Evolutionary conservation across 805 yeast species (phyloP), one percentile per base, ranked within the genome.

Genomic region (Yamadazyma endophytica): DNA sequence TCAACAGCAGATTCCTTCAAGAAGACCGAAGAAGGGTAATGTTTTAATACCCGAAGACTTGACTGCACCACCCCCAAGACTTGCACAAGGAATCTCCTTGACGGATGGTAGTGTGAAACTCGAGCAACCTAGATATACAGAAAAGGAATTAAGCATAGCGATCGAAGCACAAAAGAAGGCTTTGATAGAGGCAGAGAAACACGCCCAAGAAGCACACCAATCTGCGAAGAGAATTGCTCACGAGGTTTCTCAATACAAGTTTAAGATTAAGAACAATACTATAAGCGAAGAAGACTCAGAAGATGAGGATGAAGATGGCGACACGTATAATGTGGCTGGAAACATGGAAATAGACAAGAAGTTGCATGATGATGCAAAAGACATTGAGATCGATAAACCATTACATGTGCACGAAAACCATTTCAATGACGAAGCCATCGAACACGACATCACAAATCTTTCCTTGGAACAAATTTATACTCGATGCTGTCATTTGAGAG

Each of bases 401-500:
- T 71, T 82, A 25, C 82, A 77, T 52, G 32, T 65, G 15, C 81
- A 77, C 50, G 81, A 75, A 40, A 65, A 72, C 33, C 62, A 66
- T 22, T 77, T 77, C 44, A 65, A 56, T 13, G 61, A 54, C 26
- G 32, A 40, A 30, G 49, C 39, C 1, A 42, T 42, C 6, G 47
- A 42, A 7, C 44, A 33, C 8, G 50, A 50, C 14, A 27, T 29
- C 5, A 21, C 34, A 4, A 26, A 50, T 9, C 44, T 70, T 2
- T 54, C 77, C 2, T 51, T 75, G 28, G 81, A 75, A 35, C 53
- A 64, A 9, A 52, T 75, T 11, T 75, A 75, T 43, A 86, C 96
- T 1, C 67, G 97, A 42, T 90, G 97, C 54, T 89, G 97, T 53
- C 97, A 89, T 55, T 64, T 89, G 38, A 66, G 97, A 36, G 97